Evolutionary conservation across 768 basidiomycete genomes (phyloP), one percentile per base, ranked within the genome.

Genomic region (Stropharia rugosoannulata): DNA sequence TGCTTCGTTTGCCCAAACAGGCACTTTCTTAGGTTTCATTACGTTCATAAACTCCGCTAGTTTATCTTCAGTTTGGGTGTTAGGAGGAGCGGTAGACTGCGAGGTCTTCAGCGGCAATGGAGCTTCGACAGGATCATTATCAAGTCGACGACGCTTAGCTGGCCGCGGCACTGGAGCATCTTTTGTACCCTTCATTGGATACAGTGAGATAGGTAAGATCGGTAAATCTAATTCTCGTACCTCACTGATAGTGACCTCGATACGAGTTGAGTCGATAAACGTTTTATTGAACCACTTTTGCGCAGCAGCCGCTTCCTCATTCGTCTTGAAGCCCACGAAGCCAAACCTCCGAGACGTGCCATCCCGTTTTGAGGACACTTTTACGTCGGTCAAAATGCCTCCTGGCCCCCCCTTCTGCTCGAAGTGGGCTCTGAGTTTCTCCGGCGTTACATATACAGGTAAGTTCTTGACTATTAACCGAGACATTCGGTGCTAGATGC

Each of bases 291-390:
- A 95, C 89, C 90, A 98, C 36, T 86, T 81, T 66, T 81, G 83
- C 0, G 91, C 95, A 4, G 78, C 76, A 5, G 71, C 54, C 0
- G 96, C 96, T 56, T 97, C 90, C 27, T 80, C 75, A 29, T 87
- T 78, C 0, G 86, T 82, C 72, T 90, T 93, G 78, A 86, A 98
- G 0, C 97, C 97, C 8, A 96, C 78, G 65, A 98, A 99, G 0
- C 90, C 97, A 68, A 99, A 95, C 35, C 91, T 80, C 7, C 97
- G 79, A 0, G 89, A 87, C 0, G 86, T 87, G 1, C 93, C 94
- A 66, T 93, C 86, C 0, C 71, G 73, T 69, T 91, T 90, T 25
- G 77, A 77, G 3, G 93, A 84, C 49, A 98, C 80, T 68, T 91
- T 91, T 48, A 87, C 77, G 73, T 98, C 97, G 4, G 97, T 99